A percentile compares a stretch with the other conserved stretches of the same genome.
phyloP scores from a whole-genome alignment of 257 asterid species.

The Solanum etuberosum region DNA sequence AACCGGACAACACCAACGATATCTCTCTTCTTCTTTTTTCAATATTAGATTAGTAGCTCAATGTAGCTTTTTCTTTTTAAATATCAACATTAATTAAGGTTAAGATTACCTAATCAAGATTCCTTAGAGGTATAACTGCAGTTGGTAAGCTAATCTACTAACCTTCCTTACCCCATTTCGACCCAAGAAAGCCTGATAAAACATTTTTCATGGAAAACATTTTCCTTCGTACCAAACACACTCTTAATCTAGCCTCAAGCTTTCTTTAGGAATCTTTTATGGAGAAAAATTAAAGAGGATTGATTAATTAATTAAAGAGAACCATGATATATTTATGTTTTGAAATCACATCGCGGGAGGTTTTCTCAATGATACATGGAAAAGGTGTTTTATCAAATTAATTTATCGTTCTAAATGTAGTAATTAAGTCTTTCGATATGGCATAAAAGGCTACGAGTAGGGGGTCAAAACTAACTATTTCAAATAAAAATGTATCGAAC shows the following conservation, averaged over 20 bases:
- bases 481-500: too few relatives aligned
- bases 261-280: too few relatives aligned
- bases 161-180: too few relatives aligned
- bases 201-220: not conserved
- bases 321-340: not conserved
- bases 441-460: too few relatives aligned
- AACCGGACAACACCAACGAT: not conserved
- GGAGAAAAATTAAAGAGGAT: accelerated
- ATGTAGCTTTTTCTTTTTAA: not conserved
- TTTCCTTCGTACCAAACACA: too few relatives aligned
- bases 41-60: not conserved
- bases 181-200: not conserved
- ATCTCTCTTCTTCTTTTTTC: not conserved
- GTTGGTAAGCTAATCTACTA: not conserved
- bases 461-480: too few relatives aligned
- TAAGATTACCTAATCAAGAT: not conserved
- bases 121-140: not conserved
- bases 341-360: not conserved
- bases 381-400: not conserved
- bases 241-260: too few relatives aligned
- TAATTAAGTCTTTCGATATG: too few relatives aligned
- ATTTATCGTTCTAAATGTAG: too few relatives aligned
- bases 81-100: not conserved
- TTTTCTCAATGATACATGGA: not conserved
- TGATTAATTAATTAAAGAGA: too few relatives aligned